These are phyloP conservation scores for Myxozyma monticola DNA, from an alignment of 805 yeast genomes.

Conservation along the genomic window DNA sequence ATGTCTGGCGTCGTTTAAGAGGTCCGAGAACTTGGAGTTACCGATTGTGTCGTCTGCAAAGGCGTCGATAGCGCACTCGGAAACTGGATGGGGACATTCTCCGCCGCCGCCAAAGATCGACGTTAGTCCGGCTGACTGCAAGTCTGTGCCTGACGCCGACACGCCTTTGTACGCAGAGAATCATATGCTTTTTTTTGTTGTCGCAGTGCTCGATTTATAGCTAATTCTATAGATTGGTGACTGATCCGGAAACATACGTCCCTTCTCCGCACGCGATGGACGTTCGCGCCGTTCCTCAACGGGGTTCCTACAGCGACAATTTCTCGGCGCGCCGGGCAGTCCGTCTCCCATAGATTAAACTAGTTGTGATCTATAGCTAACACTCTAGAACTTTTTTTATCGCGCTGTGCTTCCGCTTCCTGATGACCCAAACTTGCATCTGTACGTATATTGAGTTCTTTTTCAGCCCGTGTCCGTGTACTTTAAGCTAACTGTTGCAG, in stretches of 20 bases:
- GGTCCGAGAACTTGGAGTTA: neutral
- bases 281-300: slow-evolving; percentile 10
- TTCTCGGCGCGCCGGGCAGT: slow-evolving; percentile 10
- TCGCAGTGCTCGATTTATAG: no score
- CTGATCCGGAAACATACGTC: no score
- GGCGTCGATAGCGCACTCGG: neutral
- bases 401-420: neutral
- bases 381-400: slow-evolving; percentile 11
- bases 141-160: slow-evolving; percentile 14
- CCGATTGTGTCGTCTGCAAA: neutral
- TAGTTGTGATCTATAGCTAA: no score
- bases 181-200: no score
- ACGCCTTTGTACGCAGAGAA: slow-evolving; percentile 4
- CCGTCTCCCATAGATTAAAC: no score
- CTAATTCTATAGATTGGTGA: no score
- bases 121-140: slow-evolving; percentile 9
- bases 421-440: slow-evolving; percentile 17
- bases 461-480: no score
- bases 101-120: slow-evolving; percentile 7
- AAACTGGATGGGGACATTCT: slow-evolving; percentile 7
- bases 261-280: slow-evolving; percentile 21
- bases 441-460: slow-evolving; percentile 2
- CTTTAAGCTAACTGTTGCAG: neutral
- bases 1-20: slow-evolving; percentile 8
- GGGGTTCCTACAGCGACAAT: neutral